phyloP scores from a whole-genome alignment of 139 green algal genomes.

The Nannochloris sp. region DNA sequence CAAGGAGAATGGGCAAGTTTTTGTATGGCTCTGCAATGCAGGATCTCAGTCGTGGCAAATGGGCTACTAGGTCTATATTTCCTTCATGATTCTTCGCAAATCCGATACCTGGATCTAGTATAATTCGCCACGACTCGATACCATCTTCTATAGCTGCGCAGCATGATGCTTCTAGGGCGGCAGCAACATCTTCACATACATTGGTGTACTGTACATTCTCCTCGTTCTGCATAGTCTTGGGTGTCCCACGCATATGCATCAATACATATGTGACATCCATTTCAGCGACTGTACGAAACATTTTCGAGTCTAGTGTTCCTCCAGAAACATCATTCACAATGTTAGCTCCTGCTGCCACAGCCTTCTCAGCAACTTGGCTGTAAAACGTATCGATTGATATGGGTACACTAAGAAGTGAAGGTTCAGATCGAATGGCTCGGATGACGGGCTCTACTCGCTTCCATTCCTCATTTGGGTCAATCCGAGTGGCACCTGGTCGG shows the following conservation, averaged over 20 bases:
- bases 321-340: conserved; percentile 95
- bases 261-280: conserved; percentile 82
- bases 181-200: conserved; percentile 52
- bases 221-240: conserved; percentile 60
- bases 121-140: conserved; percentile 76
- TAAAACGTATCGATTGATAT: conserved; percentile 94
- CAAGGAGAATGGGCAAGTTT: conserved; percentile 61
- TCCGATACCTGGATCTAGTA: conserved; percentile 84
- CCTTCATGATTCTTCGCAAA: conserved; percentile 70
- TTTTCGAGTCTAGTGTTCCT: conserved; percentile 63
- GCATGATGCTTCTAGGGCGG: conserved; percentile 42
- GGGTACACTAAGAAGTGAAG: conserved; percentile 26
- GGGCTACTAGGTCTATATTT: conserved; percentile 59
- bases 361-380: conserved; percentile 54
- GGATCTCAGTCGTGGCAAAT: conserved; percentile 37
- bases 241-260: conserved; percentile 93
- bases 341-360: conserved; percentile 69
- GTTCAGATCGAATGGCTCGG: conserved; percentile 23
- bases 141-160: conserved; percentile 53
- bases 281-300: conserved; percentile 56
- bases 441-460: conserved; percentile 77
- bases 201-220: conserved; percentile 53
- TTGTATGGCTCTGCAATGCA: conserved; percentile 27
- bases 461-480: conserved; percentile 62
- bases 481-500: conserved; percentile 51